Evolutionary conservation across 208 protist genomes (phyloP), one percentile per base, ranked within the genome.

Genomic region (Trypanosoma boissoni): DNA sequence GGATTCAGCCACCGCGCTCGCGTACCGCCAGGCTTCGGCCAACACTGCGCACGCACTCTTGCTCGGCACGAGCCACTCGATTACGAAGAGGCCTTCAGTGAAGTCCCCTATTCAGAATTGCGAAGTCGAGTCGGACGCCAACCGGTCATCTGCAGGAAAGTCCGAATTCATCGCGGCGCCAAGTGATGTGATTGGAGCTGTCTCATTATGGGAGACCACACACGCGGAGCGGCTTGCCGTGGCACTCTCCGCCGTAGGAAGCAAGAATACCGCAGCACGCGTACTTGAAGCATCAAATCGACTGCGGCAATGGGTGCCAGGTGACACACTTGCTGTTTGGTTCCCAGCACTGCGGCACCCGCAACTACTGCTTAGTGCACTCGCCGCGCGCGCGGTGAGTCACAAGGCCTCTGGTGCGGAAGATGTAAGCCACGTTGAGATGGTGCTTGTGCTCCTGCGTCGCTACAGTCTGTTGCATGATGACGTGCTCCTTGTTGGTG

Each of bases 401-500:
- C 31, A 39, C n/a, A 45, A 55, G 31, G 12, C 34, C 12, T 12
- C 34, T 39, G 6, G 6, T 16, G 60, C 31, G 9, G 65, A 74
- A 26, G 26, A 51, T 4, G 51, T 53, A 23, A 42, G 23, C 20
- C 29, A n/a, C 27, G 60, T 69, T 23, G 45, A 61, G 37, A 57
- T 79, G 48, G 52, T 92, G 28, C 42, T 95, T 12, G 70, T 95
- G 16, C 55, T 91, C 28, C 73, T 80, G 46, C 62, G 72, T 65
- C 76, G 75, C 10, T 78, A 65, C n/a, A 76, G 72, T 32, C 72
- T 94, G 23, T 21, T 57, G 18, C 64, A 74, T 20, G 68, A 56
- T 36, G 88, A 95, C 54, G 72, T 92, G 9, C 50, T 90, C 18
- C 74, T 91, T 23, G 44, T 49, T 26, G 73, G 80, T 7, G 88